phyloP scores from a whole-genome alignment of 129 eudicot genomes.

The Flaveria sonorensis region DNA sequence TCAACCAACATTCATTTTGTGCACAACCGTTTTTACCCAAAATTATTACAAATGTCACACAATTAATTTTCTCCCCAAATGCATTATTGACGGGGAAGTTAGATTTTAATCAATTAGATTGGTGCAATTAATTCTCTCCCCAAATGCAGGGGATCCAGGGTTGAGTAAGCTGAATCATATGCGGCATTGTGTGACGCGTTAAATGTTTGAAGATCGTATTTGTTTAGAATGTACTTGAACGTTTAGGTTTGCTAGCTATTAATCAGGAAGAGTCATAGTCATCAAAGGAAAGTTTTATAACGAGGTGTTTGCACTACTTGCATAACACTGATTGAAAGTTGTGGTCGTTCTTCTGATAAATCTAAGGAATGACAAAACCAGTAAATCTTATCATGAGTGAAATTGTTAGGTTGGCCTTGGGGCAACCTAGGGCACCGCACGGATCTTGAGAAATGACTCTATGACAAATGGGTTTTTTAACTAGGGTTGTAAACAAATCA shows the following conservation, averaged over 20 bases:
- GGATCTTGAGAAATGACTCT: too few species aligned
- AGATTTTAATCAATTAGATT: background rate
- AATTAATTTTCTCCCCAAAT: slow-evolving; percentile 4
- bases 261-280: background rate
- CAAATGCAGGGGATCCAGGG: too few species aligned
- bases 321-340: background rate
- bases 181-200: background rate
- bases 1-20: slow-evolving; percentile 21
- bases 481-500: too few species aligned
- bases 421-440: background rate
- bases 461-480: too few species aligned
- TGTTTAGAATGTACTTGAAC: background rate
- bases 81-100: background rate
- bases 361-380: too few species aligned
- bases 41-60: slow-evolving; percentile 1
- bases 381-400: too few species aligned
- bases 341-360: background rate
- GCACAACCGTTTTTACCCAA: slow-evolving; percentile 20
- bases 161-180: too few species aligned
- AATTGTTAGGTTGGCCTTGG: background rate
- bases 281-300: background rate
- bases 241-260: background rate
- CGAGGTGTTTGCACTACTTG: background rate
- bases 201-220: too few species aligned
- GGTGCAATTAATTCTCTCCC: too few species aligned